phyloP scores from a whole-genome alignment of 208 protist genomes.

The Blastocrithidia nonstop region DNA sequence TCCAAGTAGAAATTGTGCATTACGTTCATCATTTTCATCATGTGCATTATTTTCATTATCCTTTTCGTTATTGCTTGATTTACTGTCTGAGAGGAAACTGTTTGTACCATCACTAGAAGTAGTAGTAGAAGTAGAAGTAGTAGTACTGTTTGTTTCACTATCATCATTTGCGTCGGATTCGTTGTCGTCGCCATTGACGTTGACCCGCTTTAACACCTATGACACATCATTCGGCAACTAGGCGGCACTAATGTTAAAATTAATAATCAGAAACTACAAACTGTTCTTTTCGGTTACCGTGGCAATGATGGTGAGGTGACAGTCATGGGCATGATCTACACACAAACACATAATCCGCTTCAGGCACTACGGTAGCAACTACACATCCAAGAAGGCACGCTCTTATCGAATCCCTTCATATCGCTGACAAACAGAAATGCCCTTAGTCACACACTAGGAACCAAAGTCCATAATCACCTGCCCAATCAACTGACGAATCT shows the following conservation, averaged over 20 bases:
- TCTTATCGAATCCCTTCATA: constrained; percentile 52
- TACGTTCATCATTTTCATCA: too few species aligned
- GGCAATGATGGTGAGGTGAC: constrained; percentile 38
- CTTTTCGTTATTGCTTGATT: too few species aligned
- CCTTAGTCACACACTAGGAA: constrained; percentile 39
- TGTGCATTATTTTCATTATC: too few species aligned
- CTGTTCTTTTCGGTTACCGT: constrained; percentile 46
- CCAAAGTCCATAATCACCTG: constrained; percentile 75
- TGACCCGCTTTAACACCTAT: neutral
- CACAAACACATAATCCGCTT: constrained; percentile 54
- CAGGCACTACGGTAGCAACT: constrained; percentile 57
- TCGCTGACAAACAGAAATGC: constrained; percentile 40
- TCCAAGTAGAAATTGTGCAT: too few species aligned
- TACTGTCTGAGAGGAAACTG: too few species aligned
- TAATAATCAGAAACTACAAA: constrained; percentile 70
- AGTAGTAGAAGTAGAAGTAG: too few species aligned
- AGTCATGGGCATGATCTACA: constrained; percentile 9
- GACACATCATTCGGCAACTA: constrained; percentile 21
- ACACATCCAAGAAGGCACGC: constrained; percentile 44
- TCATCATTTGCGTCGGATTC: constrained; percentile 4
- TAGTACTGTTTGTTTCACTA: constrained; percentile 7
- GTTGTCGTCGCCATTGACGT: constrained; percentile 1
- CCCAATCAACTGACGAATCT: constrained; percentile 69
- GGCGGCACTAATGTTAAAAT: constrained; percentile 49
- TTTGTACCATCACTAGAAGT: too few species aligned